Percentiles rank a stretch among this genome's conserved stretches.
Evolutionary conservation across 495 filamentous ascomycete species (phyloP).

Genomic region (Penicillium dipodomyicola): DNA sequence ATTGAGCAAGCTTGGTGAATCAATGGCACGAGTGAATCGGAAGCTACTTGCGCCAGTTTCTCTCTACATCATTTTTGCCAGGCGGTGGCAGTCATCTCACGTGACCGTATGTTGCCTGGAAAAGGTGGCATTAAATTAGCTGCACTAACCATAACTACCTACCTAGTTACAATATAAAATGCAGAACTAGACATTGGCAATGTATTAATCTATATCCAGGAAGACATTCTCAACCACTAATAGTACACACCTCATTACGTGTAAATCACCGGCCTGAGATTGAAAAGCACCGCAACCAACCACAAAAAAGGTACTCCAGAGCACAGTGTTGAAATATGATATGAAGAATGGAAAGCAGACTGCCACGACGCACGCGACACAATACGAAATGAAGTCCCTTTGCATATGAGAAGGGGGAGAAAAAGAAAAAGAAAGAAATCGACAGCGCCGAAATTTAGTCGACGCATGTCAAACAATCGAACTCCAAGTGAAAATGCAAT

Average conservation of each 20-base stretch:
- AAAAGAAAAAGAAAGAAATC: neutral
- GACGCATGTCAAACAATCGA: constrained; percentile 8
- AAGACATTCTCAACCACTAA: constrained; percentile 14
- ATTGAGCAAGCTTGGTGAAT: constrained; percentile 9
- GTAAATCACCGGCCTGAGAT: constrained; percentile 26
- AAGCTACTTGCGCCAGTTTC: constrained; percentile 25
- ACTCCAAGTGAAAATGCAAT: constrained; percentile 29
- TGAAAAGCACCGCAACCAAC: constrained; percentile 17
- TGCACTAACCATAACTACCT: too few relatives aligned
- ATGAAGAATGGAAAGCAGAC: constrained; percentile 26
- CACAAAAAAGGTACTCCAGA: constrained; percentile 31
- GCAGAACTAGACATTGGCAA: constrained; percentile 5
- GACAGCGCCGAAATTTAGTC: neutral
- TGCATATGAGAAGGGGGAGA: neutral
- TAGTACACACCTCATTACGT: constrained; percentile 30
- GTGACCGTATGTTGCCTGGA: constrained; percentile 5
- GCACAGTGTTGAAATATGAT: constrained; percentile 28
- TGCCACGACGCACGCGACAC: constrained; percentile 6
- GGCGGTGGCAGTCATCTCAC: constrained; percentile 15
- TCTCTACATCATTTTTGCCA: constrained; percentile 33
- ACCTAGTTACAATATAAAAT: neutral
- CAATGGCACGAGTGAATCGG: constrained; percentile 15
- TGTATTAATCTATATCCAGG: constrained; percentile 34
- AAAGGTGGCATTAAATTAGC: neutral
- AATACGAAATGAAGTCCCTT: constrained; percentile 5